phyloP scores from a whole-genome alignment of 495 filamentous ascomycete genomes.

The Aspergillus cavernicola region DNA sequence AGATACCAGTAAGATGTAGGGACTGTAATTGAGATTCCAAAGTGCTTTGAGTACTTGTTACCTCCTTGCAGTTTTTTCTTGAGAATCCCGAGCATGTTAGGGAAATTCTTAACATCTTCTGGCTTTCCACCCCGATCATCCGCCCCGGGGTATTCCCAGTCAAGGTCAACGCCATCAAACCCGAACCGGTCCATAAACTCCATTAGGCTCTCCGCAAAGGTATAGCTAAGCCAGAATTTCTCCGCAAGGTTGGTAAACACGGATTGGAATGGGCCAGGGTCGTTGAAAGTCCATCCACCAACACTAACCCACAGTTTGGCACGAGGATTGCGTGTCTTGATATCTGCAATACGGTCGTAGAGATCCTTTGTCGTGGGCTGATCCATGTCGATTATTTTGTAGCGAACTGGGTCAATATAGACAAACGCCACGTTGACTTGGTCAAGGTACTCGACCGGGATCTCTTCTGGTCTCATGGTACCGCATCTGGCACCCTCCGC shows the following conservation, averaged over 20 bases:
- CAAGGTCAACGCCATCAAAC: background rate
- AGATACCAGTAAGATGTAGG: conserved; percentile 39
- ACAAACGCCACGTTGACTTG: background rate
- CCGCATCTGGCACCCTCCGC: background rate
- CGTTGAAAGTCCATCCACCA: background rate
- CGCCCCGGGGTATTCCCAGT: background rate
- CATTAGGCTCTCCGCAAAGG: background rate
- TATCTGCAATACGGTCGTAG: no score
- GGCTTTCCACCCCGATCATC: background rate
- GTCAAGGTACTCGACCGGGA: background rate
- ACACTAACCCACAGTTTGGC: background rate
- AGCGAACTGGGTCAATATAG: background rate
- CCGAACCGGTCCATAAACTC: background rate
- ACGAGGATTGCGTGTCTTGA: background rate
- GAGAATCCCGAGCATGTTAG: background rate
- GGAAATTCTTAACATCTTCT: background rate
- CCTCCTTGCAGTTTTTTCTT: background rate
- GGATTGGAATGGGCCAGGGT: background rate
- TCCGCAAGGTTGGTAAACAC: background rate
- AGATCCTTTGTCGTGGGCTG: background rate
- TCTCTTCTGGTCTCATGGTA: no score
- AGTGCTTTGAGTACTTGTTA: conserved; percentile 7
- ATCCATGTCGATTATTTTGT: background rate
- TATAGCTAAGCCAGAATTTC: no score
- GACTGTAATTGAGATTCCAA: conserved; percentile 34